Conservation (phyloP, 176 grass and related monocot species). For the Triticum timopheevii region DNA sequence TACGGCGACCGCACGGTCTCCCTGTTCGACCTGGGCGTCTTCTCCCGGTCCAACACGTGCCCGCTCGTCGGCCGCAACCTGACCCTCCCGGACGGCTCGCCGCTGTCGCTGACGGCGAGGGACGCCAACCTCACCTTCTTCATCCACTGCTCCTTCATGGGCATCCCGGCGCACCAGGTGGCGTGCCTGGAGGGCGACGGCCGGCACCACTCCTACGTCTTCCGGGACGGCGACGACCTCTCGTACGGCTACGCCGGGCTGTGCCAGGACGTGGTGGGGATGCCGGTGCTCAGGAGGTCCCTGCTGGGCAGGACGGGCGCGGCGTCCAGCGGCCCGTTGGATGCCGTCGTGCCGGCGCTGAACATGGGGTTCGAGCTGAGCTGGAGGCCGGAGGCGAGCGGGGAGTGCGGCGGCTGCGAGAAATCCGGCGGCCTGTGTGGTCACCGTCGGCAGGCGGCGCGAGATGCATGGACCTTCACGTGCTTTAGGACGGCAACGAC, state of each 20-base stretch:
- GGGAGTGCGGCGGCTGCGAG: constrained; percentile 44
- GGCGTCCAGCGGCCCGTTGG: neutral
- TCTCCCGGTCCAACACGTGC: constrained; percentile 47
- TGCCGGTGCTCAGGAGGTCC: constrained; percentile 47
- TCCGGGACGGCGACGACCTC: constrained; percentile 47
- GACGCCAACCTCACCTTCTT: constrained; percentile 55
- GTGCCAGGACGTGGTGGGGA: constrained; percentile 35
- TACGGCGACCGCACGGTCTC: constrained; percentile 38
- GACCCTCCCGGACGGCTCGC: neutral
- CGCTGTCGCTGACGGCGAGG: constrained; percentile 33
- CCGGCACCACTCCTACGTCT: constrained; percentile 52
- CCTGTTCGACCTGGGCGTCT: constrained; percentile 43
- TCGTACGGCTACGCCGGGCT: neutral
- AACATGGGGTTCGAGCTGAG: constrained; percentile 58
- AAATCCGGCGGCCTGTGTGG: constrained; percentile 38
- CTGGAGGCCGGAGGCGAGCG: constrained; percentile 6
- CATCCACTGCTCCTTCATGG: constrained; percentile 43
- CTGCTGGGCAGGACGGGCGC: neutral
- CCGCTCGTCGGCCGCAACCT: constrained; percentile 47
- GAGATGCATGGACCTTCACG: constrained; percentile 24
- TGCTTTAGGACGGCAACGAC: constrained; percentile 22
- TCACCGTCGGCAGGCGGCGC: neutral
- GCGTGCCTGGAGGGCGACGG: constrained; percentile 57
- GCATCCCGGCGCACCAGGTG: constrained; percentile 35
- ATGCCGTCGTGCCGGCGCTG: constrained; percentile 38